Percentiles rank a stretch among this genome's conserved stretches.
Conservation (phyloP, 345 rosid genomes). For the Raphanus sativus region DNA sequence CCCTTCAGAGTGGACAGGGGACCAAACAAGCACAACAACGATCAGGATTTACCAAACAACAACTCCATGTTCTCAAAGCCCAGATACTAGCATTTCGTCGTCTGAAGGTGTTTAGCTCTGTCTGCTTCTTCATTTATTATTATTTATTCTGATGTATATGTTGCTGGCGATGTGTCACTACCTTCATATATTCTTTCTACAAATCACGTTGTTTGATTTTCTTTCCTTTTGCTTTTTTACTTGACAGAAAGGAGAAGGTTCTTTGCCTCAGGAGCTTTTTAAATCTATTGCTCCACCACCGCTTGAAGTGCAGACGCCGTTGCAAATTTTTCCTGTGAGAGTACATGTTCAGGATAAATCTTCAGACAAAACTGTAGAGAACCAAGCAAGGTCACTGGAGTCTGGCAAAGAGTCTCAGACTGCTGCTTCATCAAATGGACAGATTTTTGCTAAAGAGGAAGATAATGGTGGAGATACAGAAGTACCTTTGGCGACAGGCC, state of each 20-base stretch:
- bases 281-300: slow-evolving; percentile 88
- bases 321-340: slow-evolving; percentile 48
- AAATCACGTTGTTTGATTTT: slow-evolving; percentile 16
- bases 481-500: slow-evolving; percentile 48
- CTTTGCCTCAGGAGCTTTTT: slow-evolving; percentile 93
- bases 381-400: slow-evolving; percentile 58
- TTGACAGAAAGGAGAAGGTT: slow-evolving; percentile 89
- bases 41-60: slow-evolving; percentile 84
- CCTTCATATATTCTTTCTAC: slow-evolving; percentile 8
- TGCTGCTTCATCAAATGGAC: slow-evolving; percentile 50
- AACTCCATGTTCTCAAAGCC: slow-evolving; percentile 95
- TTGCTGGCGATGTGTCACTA: slow-evolving; percentile 13
- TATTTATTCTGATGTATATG: background rate
- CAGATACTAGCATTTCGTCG: slow-evolving; percentile 97
- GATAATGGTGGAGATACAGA: slow-evolving; percentile 59
- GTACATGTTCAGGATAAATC: slow-evolving; percentile 63
- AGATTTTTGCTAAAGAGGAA: slow-evolving; percentile 58
- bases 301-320: slow-evolving; percentile 69
- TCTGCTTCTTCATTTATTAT: slow-evolving; percentile 7
- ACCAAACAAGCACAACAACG: slow-evolving; percentile 57
- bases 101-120: slow-evolving; percentile 61
- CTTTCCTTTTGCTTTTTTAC: slow-evolving; percentile 25
- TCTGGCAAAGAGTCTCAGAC: slow-evolving; percentile 54
- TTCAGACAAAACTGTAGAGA: slow-evolving; percentile 58
- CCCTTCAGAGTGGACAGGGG: slow-evolving; percentile 57